These are phyloP conservation scores for Chlorella sp. DNA, from an alignment of 139 green algal species.

Conservation along the genomic window DNA sequence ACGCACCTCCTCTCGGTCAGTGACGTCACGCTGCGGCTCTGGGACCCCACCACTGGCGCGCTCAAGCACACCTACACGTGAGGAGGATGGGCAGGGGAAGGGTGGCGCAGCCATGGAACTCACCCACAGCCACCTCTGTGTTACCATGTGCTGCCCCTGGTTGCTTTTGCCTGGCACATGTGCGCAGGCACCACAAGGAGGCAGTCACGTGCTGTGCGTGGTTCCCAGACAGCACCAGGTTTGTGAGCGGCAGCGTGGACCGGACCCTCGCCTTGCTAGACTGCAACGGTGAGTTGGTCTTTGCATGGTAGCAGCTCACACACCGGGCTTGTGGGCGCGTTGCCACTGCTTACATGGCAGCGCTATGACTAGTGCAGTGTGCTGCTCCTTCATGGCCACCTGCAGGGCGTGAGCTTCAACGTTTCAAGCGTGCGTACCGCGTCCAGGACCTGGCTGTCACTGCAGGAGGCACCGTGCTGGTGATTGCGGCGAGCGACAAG, in stretches of 20 bases:
- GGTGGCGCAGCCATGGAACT: not conserved
- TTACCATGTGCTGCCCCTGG: too few species aligned
- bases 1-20: constrained; percentile 47
- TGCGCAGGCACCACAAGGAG: constrained; percentile 46
- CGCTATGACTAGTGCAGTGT: not conserved
- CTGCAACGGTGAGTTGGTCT: constrained; percentile 33
- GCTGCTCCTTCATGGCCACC: not conserved
- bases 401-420: constrained; percentile 39
- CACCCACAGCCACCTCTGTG: too few species aligned
- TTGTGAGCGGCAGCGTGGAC: constrained; percentile 68
- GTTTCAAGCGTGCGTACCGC: constrained; percentile 48
- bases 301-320: too few species aligned
- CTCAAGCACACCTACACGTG: constrained; percentile 33
- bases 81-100: not conserved
- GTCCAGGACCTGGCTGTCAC: constrained; percentile 71
- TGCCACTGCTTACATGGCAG: too few species aligned
- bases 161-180: too few species aligned
- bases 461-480: constrained; percentile 46
- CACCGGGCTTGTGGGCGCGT: too few species aligned
- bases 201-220: constrained; percentile 65
- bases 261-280: constrained; percentile 54
- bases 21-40: constrained; percentile 50
- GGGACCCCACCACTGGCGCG: constrained; percentile 43
- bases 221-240: constrained; percentile 67
- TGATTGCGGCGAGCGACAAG: constrained; percentile 60